Evolutionary conservation across 2,329 filamentous ascomycete species (phyloP).

Genomic region (Sarocladiaceae sp.): DNA sequence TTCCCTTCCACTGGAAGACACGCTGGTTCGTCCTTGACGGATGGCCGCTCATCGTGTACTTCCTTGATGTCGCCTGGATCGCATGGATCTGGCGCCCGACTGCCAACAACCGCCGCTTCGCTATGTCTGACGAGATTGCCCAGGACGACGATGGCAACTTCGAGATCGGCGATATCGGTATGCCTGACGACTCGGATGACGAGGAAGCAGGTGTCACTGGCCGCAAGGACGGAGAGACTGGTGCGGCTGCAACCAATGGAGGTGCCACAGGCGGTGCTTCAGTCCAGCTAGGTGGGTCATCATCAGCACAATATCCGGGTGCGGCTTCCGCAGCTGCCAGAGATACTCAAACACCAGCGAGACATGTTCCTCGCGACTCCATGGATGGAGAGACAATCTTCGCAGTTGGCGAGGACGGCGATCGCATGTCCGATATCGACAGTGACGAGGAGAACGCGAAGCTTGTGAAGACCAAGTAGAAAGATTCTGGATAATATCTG

Average conservation of each 20-base stretch:
- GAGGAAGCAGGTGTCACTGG: constrained; percentile 40
- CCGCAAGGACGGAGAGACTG: constrained; percentile 7
- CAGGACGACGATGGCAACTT: constrained; percentile 96
- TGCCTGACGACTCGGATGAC: constrained; percentile 60
- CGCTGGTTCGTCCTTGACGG: constrained; percentile 97
- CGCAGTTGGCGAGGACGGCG: constrained; percentile 79
- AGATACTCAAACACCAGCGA: background rate
- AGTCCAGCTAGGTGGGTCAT: constrained; percentile 3
- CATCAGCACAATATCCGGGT: constrained; percentile 7
- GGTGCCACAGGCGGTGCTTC: constrained; percentile 6
- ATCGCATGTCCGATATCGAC: constrained; percentile 78
- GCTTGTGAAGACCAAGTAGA: constrained; percentile 44
- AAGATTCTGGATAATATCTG: constrained; percentile 9
- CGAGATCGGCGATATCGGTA: constrained; percentile 88
- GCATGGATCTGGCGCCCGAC: constrained; percentile 97
- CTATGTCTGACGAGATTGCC: constrained; percentile 98
- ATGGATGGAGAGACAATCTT: constrained; percentile 92
- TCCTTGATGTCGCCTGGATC: constrained; percentile 87
- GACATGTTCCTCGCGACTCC: constrained; percentile 47
- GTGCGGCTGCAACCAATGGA: background rate
- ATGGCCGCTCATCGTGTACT: constrained; percentile 95
- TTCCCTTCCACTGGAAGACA: constrained; percentile 95
- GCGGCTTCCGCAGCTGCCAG: background rate
- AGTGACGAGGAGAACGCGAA: constrained; percentile 52
- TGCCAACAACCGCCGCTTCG: constrained; percentile 92